These are phyloP conservation scores for Brassica nigra DNA, from an alignment of 345 rosid genomes.

Conservation along the genomic window DNA sequence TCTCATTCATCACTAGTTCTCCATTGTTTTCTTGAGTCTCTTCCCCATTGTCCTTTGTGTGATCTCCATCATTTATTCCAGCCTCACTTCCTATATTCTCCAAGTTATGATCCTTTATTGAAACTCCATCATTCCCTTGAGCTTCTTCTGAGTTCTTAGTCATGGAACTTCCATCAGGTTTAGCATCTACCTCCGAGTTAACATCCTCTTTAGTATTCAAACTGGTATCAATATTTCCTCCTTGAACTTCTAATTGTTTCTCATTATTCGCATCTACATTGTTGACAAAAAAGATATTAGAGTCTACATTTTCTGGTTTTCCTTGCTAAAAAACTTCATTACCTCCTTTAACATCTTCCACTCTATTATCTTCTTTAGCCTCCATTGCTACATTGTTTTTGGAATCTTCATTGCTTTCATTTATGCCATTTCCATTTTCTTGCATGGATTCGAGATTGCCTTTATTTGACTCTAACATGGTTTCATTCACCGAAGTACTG, in stretches of 20 bases:
- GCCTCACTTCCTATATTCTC: constrained; percentile 4
- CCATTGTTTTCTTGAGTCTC: constrained; percentile 16
- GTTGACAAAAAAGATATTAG: background rate
- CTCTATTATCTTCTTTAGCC: background rate
- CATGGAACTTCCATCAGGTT: background rate
- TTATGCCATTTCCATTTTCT: background rate
- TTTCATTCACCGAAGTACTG: background rate
- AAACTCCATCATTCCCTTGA: background rate
- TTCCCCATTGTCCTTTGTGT: background rate
- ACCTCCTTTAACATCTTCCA: constrained; percentile 13
- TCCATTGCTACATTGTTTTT: background rate
- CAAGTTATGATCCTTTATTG: background rate
- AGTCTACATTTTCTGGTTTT: background rate
- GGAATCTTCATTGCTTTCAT: background rate
- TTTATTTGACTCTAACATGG: background rate
- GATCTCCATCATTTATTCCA: constrained; percentile 1
- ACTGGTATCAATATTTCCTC: constrained; percentile 1
- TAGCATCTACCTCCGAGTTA: background rate
- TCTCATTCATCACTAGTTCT: background rate
- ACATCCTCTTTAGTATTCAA: constrained; percentile 7
- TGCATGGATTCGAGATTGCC: background rate
- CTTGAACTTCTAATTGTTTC: constrained; percentile 4
- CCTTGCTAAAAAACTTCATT: background rate
- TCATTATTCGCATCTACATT: background rate
- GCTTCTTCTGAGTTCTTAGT: background rate